A percentile compares a stretch with the other conserved stretches of the same genome.
Conservation (phyloP, 441 rosid genomes). For the Codiaeum variegatum region DNA sequence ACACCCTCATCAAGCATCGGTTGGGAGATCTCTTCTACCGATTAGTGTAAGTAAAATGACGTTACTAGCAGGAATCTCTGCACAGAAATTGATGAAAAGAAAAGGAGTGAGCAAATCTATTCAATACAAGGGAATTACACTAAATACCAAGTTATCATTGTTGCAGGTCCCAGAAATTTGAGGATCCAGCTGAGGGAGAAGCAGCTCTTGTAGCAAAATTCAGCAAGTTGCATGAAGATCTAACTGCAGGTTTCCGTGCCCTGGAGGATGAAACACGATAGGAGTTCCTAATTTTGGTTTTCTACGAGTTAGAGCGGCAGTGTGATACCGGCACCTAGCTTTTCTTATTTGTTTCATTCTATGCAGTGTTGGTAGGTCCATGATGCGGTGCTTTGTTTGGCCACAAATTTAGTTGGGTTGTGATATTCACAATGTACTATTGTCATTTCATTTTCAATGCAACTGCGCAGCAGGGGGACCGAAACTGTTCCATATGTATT, state of each 20-base stretch:
- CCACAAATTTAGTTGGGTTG: slow-evolving; percentile 15
- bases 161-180: slow-evolving; percentile 96
- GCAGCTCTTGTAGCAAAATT: slow-evolving; percentile 79
- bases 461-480: slow-evolving; percentile 16
- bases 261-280: slow-evolving; percentile 91
- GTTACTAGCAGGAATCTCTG: background rate
- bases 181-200: slow-evolving; percentile 99
- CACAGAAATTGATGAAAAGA: background rate
- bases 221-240: slow-evolving; percentile 82
- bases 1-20: slow-evolving; percentile 88
- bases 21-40: slow-evolving; percentile 97
- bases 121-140: background rate
- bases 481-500: slow-evolving; percentile 24
- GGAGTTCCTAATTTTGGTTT: slow-evolving; percentile 11
- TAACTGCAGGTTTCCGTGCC: slow-evolving; percentile 91
- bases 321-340: slow-evolving; percentile 5
- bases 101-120: background rate
- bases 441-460: slow-evolving; percentile 3
- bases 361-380: slow-evolving; percentile 20
- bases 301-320: slow-evolving; percentile 10
- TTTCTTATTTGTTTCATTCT: slow-evolving; percentile 6
- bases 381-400: slow-evolving; percentile 4
- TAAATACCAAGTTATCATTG: background rate
- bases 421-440: slow-evolving; percentile 15
- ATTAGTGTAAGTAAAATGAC: slow-evolving; percentile 62